Evolutionary conservation across 1,284 basidiomycete genomes (phyloP).

Genomic region (Trametes sp.): DNA sequence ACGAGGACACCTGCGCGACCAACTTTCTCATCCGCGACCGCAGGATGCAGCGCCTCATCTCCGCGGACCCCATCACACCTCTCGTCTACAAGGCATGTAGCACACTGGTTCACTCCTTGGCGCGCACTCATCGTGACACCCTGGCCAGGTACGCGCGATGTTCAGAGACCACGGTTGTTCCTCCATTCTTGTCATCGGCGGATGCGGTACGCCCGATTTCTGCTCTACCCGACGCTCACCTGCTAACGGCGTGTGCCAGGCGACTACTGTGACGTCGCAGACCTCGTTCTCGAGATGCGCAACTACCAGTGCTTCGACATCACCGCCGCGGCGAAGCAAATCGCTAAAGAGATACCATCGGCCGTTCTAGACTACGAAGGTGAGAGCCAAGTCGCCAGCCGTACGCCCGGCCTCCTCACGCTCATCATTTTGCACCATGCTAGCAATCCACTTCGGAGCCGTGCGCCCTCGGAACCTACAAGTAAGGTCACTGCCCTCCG

Average conservation of each 20-base stretch:
- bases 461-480: slow-evolving; percentile 16
- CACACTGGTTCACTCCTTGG: no score
- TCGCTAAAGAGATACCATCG: slow-evolving; percentile 35
- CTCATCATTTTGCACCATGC: not conserved
- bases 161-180: slow-evolving; percentile 29
- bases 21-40: slow-evolving; percentile 37
- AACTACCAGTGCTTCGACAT: slow-evolving; percentile 34
- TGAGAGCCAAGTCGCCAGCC: not conserved
- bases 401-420: not conserved
- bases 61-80: slow-evolving; percentile 33
- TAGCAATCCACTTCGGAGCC: slow-evolving; percentile 19
- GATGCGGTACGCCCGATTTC: slow-evolving; percentile 28
- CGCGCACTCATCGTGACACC: not conserved
- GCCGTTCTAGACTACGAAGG: slow-evolving; percentile 29
- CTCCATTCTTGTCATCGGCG: slow-evolving; percentile 37
- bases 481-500: slow-evolving; percentile 15
- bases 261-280: slow-evolving; percentile 38
- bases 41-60: slow-evolving; percentile 34
- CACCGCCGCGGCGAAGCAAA: slow-evolving; percentile 25
- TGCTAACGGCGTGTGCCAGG: slow-evolving; percentile 7
- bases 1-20: slow-evolving; percentile 38
- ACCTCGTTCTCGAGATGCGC: slow-evolving; percentile 38
- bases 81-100: slow-evolving; percentile 30
- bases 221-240: not conserved
- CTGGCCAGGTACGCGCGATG: slow-evolving; percentile 32